Evolutionary conservation across 2,329 filamentous ascomycete species (phyloP), one percentile per base, ranked within the genome.

Genomic region (Nakataea oryzae): DNA sequence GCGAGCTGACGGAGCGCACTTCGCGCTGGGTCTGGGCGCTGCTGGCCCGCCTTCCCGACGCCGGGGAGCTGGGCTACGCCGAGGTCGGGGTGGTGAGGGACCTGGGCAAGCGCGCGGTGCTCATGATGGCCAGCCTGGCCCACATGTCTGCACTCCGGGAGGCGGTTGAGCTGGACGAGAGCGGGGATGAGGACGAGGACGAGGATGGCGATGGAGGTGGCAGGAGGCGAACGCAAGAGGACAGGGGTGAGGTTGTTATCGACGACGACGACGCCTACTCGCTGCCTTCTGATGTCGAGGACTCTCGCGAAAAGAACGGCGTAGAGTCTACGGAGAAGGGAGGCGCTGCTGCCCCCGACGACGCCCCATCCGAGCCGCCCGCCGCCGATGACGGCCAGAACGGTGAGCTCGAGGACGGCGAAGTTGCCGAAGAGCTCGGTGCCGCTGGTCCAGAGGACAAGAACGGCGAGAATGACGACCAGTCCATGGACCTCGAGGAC

Each of bases 11-110:
- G 29, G 81, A 84, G 67, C 82, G 86, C 58, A 86, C 90, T 5
- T 92, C 91, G 64, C 81, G 86, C 21, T 97, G 93, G 93, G 78
- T 90, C 4, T 97, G 92, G 93, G 86, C 88, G 0, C 74, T 96
- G 63, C 78, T 97, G 57, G 91, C 89, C 3, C 83, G 86, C 63
- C 80, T 93, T 63, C 87, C 89, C 0, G 89, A 90, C 47, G 77
- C 85, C 12, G 91, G 91, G 1, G 86, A 90, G 72, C 77, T 97
- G 71, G 84, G 85, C 64, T 88, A 90, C 65, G 83, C 86, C 56
- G 89, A 95, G 69, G 84, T 96, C 34, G 87, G 86, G 6, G 85
- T 86, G 69, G 78, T 97, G 30, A 81, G 93, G 60, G 90, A 95
- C 63, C 73, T 97, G 41, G 92, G 89, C 0, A 91, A 91, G 73